Percentiles rank a stretch among this genome's conserved stretches.
phyloP scores from a whole-genome alignment of 1,284 basidiomycete genomes.

The Microbotryum saponariae region DNA sequence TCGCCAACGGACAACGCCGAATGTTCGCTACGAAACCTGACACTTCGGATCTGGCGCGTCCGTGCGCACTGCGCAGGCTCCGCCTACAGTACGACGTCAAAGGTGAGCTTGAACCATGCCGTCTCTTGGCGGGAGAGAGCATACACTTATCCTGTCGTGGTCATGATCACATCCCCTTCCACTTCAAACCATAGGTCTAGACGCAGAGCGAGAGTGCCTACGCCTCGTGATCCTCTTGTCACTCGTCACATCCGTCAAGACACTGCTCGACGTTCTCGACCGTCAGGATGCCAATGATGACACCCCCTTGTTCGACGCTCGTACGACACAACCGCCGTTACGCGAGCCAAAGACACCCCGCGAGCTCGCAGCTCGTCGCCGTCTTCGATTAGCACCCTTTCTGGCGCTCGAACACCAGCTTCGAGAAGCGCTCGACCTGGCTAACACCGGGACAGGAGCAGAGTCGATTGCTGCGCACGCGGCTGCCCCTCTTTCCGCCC shows the following conservation, averaged over 20 bases:
- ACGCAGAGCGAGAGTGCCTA: constrained; percentile 8
- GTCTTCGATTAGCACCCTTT: constrained; percentile 6
- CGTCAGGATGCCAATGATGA: not conserved
- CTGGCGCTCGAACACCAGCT: constrained; percentile 5
- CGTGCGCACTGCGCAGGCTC: no score
- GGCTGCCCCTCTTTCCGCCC: no score
- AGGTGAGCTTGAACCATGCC: no score
- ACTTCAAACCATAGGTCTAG: constrained; percentile 3
- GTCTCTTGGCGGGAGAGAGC: no score
- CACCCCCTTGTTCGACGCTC: constrained; percentile 2
- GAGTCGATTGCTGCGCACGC: no score
- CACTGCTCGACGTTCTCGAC: constrained; percentile 8
- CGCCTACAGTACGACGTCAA: no score
- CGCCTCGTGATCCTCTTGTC: constrained; percentile 12
- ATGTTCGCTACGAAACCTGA: no score
- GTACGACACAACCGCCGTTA: not conserved
- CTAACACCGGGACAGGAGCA: no score
- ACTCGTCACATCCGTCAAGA: constrained; percentile 1
- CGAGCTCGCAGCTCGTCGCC: not conserved
- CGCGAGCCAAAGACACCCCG: not conserved
- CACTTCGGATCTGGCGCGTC: no score
- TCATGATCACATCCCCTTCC: not conserved
- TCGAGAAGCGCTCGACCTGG: not conserved
- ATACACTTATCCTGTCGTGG: no score
- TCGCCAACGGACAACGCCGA: no score